Base-by-base conservation (phyloP, 257 asterid genomes). In the Lithospermum erythrorhizon region DNA sequence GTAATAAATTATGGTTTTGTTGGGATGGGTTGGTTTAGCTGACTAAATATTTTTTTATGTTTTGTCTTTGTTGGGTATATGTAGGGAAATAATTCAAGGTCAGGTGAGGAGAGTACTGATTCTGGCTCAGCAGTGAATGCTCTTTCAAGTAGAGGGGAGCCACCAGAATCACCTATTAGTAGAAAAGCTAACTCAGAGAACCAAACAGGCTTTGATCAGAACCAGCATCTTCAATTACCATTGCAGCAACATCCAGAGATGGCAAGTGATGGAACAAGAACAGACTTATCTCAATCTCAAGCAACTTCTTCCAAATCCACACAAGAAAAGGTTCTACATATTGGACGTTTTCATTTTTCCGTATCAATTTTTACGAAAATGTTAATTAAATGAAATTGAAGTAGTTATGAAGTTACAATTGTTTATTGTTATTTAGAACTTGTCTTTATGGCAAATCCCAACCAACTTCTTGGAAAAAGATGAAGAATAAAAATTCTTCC, bases 61-160 rank as follows among this genome's bases (percentile, higher is more conserved):
- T 53, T 61, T 55, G 22, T 51, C 52, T 61, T 65, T 52, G 63
- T 61, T 11, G 62, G 76, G 55, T 49, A 55, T 61, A 69, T 64
- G 37, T 62, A 80, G 89, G 90, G 89, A 68, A 89, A 85, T 41
- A 41, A 41, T 81, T 80, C 95, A 70, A 83, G 71, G 78, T 83
- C 96, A 62, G 94, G 87, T 73, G 94, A 79, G 65, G 95, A 77
- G 70, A 93, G 94, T 62, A 79, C 77, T 59, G 90, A 84, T 76
- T 83, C 95, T 23, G 87, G 78, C 21, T 85, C 90, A 69, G 90
- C 77, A 49, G 69, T 77, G 27, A 82, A 83, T 69, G 77, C 87
- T 22, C 68, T 81, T 64, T 76, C 74, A 55, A 78, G 71, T 70
- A 72, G 62, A 74, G 57, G 80, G 47, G 81, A 81, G 65, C 47